Evolutionary conservation across 192 early-diverging fungal species (phyloP).

Genomic region (Funneliformis geosporum): DNA sequence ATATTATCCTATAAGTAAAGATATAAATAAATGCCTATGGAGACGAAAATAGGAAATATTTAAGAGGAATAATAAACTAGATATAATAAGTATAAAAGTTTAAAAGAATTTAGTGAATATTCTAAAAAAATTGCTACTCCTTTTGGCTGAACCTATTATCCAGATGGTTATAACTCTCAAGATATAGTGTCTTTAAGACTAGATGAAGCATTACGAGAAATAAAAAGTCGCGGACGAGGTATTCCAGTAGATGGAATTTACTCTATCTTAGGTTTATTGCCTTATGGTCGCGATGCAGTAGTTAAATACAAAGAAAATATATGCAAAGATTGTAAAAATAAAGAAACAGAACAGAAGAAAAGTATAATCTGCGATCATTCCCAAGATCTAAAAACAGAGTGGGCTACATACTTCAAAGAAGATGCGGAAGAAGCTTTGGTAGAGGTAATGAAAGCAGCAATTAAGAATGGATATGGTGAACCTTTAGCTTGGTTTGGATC

Average conservation of each 20-base stretch:
- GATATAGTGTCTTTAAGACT: not conserved
- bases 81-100: too few relatives aligned
- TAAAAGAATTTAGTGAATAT: too few relatives aligned
- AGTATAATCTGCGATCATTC: not conserved
- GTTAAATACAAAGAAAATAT: not conserved
- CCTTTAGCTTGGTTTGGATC: not conserved
- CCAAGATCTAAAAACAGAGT: not conserved
- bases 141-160: conserved; percentile 6
- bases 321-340: not conserved
- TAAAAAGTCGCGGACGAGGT: not conserved
- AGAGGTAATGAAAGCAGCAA: not conserved
- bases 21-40: too few relatives aligned
- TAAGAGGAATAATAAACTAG: too few relatives aligned
- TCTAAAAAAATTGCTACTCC: conserved; percentile 21
- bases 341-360: not conserved
- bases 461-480: conserved; percentile 19
- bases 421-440: not conserved
- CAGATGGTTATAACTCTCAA: not conserved
- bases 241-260: conserved; percentile 2
- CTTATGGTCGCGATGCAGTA: not conserved
- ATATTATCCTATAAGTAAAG: too few relatives aligned
- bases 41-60: too few relatives aligned
- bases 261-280: not conserved
- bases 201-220: not conserved
- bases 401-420: not conserved